Evolutionary conservation across 129 eudicot genomes (phyloP).

Genomic region (Smallanthus sonchifolius): DNA sequence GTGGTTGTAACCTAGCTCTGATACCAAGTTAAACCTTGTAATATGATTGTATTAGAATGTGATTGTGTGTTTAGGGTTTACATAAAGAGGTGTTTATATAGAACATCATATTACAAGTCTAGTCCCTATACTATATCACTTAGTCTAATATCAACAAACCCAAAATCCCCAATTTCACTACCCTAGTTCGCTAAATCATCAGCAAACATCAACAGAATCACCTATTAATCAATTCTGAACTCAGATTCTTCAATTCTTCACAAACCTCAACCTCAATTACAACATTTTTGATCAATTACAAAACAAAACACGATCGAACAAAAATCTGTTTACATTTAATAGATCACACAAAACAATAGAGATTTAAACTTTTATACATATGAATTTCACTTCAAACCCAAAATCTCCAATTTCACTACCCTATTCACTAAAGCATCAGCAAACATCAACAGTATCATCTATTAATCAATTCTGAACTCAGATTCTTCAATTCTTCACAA

Average conservation of each 20-base stretch:
- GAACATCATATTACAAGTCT: too few relatives aligned
- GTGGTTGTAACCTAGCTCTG: too few relatives aligned
- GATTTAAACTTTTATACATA: too few relatives aligned
- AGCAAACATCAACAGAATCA: neutral
- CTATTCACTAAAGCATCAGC: neutral
- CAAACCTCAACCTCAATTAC: neutral
- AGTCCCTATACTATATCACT: too few relatives aligned
- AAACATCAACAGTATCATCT: neutral
- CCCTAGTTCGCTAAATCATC: neutral
- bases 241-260: neutral
- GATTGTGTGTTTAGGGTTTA: too few relatives aligned
- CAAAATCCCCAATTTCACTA: neutral
- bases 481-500: neutral
- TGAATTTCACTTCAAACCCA: too few relatives aligned
- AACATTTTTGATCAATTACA: neutral
- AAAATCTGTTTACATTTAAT: neutral
- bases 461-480: neutral
- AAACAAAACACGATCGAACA: neutral
- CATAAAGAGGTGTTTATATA: too few relatives aligned
- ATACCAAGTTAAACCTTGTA: too few relatives aligned
- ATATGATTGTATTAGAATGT: too few relatives aligned
- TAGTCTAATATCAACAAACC: neutral
- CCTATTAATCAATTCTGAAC: neutral
- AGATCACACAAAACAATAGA: too few relatives aligned
- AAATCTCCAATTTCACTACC: too few relatives aligned